Conservation (phyloP, 2,329 filamentous ascomycete genomes). For the Fusarium haematococcum region DNA sequence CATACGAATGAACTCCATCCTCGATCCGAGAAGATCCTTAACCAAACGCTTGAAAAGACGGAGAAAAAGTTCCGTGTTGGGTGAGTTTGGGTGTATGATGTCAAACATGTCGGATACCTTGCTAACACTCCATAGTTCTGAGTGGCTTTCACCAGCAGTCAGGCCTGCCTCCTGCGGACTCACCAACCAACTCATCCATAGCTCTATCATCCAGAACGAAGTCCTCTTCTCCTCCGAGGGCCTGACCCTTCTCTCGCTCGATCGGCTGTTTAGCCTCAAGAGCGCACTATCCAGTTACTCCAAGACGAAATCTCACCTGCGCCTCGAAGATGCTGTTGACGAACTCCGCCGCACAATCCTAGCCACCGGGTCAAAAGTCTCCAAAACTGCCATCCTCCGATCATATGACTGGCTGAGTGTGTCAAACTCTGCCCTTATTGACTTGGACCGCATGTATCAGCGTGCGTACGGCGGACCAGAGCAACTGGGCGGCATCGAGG, state of each 20-base stretch:
- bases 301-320: constrained; percentile 55
- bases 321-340: constrained; percentile 72
- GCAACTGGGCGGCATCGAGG: constrained; percentile 59
- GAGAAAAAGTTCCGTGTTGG: constrained; percentile 59
- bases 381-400: constrained; percentile 62
- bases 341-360: constrained; percentile 71
- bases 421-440: constrained; percentile 60
- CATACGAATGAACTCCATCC: constrained; percentile 59
- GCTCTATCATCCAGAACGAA: constrained; percentile 70
- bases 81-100: constrained; percentile 38
- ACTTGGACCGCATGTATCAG: constrained; percentile 68
- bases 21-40: constrained; percentile 61
- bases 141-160: constrained; percentile 59
- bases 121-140: constrained; percentile 46
- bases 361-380: constrained; percentile 62
- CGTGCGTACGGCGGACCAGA: constrained; percentile 65
- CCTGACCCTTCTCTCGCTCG: constrained; percentile 69
- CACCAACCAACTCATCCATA: constrained; percentile 64
- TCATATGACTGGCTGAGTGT: constrained; percentile 70
- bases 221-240: constrained; percentile 70
- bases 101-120: not conserved
- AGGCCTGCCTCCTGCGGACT: constrained; percentile 58
- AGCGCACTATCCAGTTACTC: constrained; percentile 69
- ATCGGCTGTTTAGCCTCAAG: constrained; percentile 74
- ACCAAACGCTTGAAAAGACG: constrained; percentile 63